Base-by-base conservation (phyloP, 2,329 filamentous ascomycete species). In the Ascomycota sp. region DNA sequence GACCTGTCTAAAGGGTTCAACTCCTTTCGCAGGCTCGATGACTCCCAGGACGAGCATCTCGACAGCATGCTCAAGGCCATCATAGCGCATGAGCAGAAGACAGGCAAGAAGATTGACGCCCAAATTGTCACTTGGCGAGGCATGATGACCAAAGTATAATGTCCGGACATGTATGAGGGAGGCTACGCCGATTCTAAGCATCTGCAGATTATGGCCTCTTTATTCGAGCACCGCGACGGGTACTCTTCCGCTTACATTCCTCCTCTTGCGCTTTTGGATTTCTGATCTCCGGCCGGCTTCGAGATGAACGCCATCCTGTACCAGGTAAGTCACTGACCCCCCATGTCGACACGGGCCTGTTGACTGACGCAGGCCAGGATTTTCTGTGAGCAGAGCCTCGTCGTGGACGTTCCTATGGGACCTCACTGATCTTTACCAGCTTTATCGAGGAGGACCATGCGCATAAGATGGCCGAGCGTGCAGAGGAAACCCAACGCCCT, bases 221-320 rank as follows among this genome's bases (percentile, higher is more conserved):
- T 82, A 1, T 95, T 79, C 47, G 82, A 91, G 38, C 66, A 75
- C 38, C 68, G 76, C 47, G 80, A 86, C 45, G 78, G 77, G 71
- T 82, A 56, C 12, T 17, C 10, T 24, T 12, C 11, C 4, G 12
- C 15, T 10, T 3, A 12, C 25, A 4, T 11, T 17, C 13, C 5
- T 28, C 13, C 10, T 20, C 17, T 13, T 20, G n/a, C n/a, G n/a
- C 9, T 30, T 30, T 12, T 20, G 25, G 19, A 17, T 19, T 9
- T 23, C 9, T 9, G 28, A 40, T 44, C 28, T 49, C 36, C 10
- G 3, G 8, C 21, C 43, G 83, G 79, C 29, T 95, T 93, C 44
- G 79, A 91, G 50, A 93, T 98, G 83, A 93, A 94, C 48, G 86
- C 82, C 29, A 94, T 86, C 3, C 61, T 74, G 30, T 89, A 83